Base-by-base conservation (phyloP, 805 yeast species). In the Soucietia sequanensis region DNA sequence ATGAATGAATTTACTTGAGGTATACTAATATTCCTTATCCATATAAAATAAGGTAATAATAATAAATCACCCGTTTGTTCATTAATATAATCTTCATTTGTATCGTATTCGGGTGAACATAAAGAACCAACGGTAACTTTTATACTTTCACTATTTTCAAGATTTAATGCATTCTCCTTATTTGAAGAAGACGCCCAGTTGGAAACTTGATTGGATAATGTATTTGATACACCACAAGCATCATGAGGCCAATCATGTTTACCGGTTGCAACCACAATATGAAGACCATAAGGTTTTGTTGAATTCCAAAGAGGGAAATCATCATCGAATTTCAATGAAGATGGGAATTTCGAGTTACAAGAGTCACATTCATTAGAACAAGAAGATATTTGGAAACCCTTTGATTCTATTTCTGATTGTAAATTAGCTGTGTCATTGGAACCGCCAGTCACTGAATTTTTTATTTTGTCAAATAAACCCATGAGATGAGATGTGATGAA, bases 211-310 rank as follows among this genome's bases (percentile, higher is more conserved):
- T 68, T 44, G 24, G 79, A 73, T 23, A 83, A 63, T 0, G 80
- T 65, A 3, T 65, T 60, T 16, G 51, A 34, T 10, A 35, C 51
- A 20, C 71, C 75, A 7, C 69, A 67, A 2, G 95, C 86, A 50
- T 84, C 84, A 42, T 78, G 91, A 11, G 62, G 65, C 99, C 99
- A 91, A 58, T 91, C 95, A 0, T 75, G 54, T 46, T 80, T 80
- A 8, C 93, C 95, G 0, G 97, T 89, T 2, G 96, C 84, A 0
- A 90, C 80, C 22, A 91, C 61, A 15, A 88, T 64, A 46, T 90
- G 97, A 16, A 83, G 52, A 3, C 80, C 81, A 28, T 78, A 79
- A 1, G 84, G 80, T 42, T 72, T 74, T 0, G 95, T 80, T 5
- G 90, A 70, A 39, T 83, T 81, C 77, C 84, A 88, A 19, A 89